Percentiles rank a stretch among this genome's conserved stretches.
These are phyloP conservation scores for Chrysosporium keratinophilum DNA, from an alignment of 2,329 filamentous ascomycete genomes.

Conservation along the genomic window DNA sequence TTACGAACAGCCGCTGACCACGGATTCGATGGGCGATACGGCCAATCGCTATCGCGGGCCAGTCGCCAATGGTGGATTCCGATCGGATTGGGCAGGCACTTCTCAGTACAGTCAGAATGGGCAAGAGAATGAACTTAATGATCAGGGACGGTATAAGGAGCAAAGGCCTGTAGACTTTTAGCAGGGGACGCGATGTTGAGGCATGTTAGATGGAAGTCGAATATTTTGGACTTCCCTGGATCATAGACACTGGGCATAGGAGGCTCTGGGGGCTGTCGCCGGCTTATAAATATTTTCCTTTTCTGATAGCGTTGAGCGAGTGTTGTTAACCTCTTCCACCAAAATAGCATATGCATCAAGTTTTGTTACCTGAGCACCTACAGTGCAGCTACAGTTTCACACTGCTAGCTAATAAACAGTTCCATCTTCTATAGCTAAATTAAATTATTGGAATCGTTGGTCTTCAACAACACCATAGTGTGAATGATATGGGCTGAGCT, in stretches of 20 bases:
- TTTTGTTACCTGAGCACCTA: too few species aligned
- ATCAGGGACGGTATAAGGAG: background rate
- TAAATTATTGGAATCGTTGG: too few species aligned
- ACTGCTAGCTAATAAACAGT: too few species aligned
- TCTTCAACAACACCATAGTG: too few species aligned
- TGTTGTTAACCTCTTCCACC: too few species aligned
- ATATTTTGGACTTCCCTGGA: background rate
- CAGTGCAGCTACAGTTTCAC: too few species aligned
- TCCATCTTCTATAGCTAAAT: too few species aligned
- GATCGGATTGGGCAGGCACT: background rate
- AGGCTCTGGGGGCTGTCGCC: too few species aligned
- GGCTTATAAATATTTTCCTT: background rate
- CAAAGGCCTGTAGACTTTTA: background rate
- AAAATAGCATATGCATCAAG: too few species aligned
- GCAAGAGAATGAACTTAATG: background rate
- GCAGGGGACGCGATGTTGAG: background rate
- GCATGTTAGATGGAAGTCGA: too few species aligned
- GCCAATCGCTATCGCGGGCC: conserved; percentile 19
- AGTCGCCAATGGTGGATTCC: background rate
- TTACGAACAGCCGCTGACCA: conserved; percentile 31
- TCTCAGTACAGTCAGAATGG: background rate
- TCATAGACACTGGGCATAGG: background rate
- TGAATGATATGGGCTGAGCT: too few species aligned
- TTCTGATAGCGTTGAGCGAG: conserved; percentile 5
- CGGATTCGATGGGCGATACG: conserved; percentile 29